Evolutionary conservation across 192 early-diverging fungal genomes (phyloP).

Genomic region (Coemansia brasiliensis): DNA sequence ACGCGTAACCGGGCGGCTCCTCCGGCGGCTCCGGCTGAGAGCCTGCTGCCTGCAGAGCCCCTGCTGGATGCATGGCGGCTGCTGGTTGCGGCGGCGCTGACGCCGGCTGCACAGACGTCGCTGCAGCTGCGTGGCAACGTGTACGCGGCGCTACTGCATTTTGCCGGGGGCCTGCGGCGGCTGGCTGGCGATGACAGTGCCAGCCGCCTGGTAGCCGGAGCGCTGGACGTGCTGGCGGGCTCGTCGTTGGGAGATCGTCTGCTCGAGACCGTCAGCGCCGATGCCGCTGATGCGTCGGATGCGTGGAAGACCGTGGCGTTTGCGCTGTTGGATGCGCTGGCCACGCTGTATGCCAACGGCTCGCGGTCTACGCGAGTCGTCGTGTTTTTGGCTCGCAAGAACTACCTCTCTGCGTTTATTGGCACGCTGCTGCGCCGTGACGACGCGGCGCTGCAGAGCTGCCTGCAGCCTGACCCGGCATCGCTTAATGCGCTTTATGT

Average conservation of each 20-base stretch:
- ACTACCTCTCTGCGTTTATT: slow-evolving; percentile 60
- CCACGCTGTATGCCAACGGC: slow-evolving; percentile 52
- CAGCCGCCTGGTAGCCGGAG: slow-evolving; percentile 51
- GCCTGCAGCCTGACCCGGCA: slow-evolving; percentile 57
- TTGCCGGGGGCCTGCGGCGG: slow-evolving; percentile 56
- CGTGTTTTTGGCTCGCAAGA: slow-evolving; percentile 49
- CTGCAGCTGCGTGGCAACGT: slow-evolving; percentile 72
- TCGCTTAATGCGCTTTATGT: slow-evolving; percentile 66
- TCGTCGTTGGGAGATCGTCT: slow-evolving; percentile 66
- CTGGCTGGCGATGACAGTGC: slow-evolving; percentile 18
- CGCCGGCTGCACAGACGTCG: slow-evolving; percentile 57
- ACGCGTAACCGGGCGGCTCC: slow-evolving; percentile 13
- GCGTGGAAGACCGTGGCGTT: slow-evolving; percentile 88
- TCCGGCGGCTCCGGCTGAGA: slow-evolving; percentile 52
- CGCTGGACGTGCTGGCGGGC: slow-evolving; percentile 38
- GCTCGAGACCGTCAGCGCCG: slow-evolving; percentile 71
- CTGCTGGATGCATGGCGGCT: slow-evolving; percentile 54
- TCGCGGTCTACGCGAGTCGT: slow-evolving; percentile 52
- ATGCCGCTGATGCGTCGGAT: slow-evolving; percentile 79
- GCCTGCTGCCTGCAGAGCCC: slow-evolving; percentile 58
- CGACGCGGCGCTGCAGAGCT: slow-evolving; percentile 56
- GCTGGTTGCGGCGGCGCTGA: slow-evolving; percentile 64
- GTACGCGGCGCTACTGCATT: slow-evolving; percentile 73
- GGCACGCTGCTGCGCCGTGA: slow-evolving; percentile 62
- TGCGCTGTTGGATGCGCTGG: slow-evolving; percentile 70